Evolutionary conservation across 2,329 filamentous ascomycete genomes (phyloP), one percentile per base, ranked within the genome.

Genomic region (Alternaria postmessia): DNA sequence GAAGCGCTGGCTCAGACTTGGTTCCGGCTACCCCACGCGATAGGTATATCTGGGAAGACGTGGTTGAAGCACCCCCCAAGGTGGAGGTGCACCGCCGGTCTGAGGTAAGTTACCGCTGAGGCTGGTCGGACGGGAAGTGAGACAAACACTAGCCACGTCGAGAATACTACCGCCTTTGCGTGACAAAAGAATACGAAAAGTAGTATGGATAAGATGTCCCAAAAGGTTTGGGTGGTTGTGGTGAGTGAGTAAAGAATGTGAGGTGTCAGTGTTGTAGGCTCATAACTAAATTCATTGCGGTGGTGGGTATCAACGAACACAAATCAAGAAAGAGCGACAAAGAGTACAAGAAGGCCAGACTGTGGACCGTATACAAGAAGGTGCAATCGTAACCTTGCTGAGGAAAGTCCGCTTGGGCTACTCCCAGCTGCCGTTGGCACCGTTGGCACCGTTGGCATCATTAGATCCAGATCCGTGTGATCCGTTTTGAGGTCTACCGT

Each of bases 41-140:
- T 51, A 84, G 75, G 55, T 82, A 73, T 36, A 83, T 83, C 60
- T 82, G 78, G 47, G 81, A 83, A 78, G 82, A 81, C 81, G 81
- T 83, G 28, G 66, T 81, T 52, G 53, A 44, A 66, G 64, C 67
- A 70, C 71, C 72, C 72, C 62, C 73, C 66, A 14, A 7, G 28
- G 39, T 43, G 12, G 66, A 54, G 48, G 44, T 48, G 49, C 43
- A 43, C 24, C 11, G 36, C 26, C 9, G 43, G 24, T 44, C 26
- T 28, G 16, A 36, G 42, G 16, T 18, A 34, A 18, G 22, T 44
- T 28, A 36, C 14, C 46, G 16, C 12, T 24, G 22, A 39, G 34
- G 34, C n/a, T 22, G 42, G 43, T 36, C 26, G 54, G 41, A 14
- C 16, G 11, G 42, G 12, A 30, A 42, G 30, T 20, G 8, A 9